Conservation (phyloP, 495 filamentous ascomycete genomes). For the Aspergillus saccharolyticus region DNA sequence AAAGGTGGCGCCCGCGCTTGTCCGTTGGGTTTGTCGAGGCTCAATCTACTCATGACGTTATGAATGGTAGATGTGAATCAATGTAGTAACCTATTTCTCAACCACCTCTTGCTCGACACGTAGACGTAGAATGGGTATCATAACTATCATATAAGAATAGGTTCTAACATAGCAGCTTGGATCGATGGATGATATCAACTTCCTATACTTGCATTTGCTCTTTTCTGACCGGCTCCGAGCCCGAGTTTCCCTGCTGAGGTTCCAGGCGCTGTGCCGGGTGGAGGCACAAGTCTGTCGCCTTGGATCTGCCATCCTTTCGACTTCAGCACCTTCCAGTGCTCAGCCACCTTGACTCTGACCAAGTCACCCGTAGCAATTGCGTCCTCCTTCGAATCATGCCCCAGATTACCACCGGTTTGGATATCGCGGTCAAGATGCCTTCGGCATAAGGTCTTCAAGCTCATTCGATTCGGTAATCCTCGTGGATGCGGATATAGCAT, state of each 20-base stretch:
- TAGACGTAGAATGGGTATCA: slow-evolving; percentile 2
- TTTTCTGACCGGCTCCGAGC: slow-evolving; percentile 23
- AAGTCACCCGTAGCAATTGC: slow-evolving; percentile 82
- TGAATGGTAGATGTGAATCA: slow-evolving; percentile 28
- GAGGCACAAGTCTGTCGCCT: slow-evolving; percentile 48
- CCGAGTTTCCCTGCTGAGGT: slow-evolving; percentile 13
- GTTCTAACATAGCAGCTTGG: background rate
- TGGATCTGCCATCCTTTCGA: slow-evolving; percentile 58
- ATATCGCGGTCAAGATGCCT: slow-evolving; percentile 65
- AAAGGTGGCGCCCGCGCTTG: slow-evolving; percentile 10
- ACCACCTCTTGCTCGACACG: background rate
- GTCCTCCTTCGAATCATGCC: slow-evolving; percentile 88
- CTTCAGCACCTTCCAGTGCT: slow-evolving; percentile 61
- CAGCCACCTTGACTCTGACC: slow-evolving; percentile 59
- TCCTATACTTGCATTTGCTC: slow-evolving; percentile 7
- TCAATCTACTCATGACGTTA: slow-evolving; percentile 29
- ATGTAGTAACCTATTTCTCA: slow-evolving; percentile 18
- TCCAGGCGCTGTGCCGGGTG: slow-evolving; percentile 20
- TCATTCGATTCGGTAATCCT: slow-evolving; percentile 70
- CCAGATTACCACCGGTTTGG: slow-evolving; percentile 63
- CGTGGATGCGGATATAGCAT: slow-evolving; percentile 72
- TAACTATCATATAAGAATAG: background rate
- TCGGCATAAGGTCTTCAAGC: slow-evolving; percentile 64
- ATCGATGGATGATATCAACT: background rate
- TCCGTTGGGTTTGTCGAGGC: slow-evolving; percentile 2